Evolutionary conservation across 805 yeast species (phyloP), one percentile per base, ranked within the genome.

Genomic region (Wickerhamiella sorbophila): DNA sequence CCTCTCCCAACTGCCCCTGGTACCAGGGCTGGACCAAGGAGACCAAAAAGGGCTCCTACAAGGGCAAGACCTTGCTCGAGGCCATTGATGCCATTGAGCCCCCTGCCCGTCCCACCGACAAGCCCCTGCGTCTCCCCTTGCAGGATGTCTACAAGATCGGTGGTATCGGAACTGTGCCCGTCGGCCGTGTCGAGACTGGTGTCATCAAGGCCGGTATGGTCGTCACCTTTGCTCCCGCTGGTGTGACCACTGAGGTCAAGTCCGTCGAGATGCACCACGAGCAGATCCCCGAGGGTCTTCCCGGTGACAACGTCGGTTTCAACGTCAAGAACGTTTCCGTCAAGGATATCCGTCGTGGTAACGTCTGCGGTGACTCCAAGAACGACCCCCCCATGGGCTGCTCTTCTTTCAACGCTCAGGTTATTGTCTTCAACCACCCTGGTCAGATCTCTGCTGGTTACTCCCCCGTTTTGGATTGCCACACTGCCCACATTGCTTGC

Each of bases 131-230:
- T 67, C 77, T 82, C 66, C 88, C 88, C 62, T 77, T 82, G 64
- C 84, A 79, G 71, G 93, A 82, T 74, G 84, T 82, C 60, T 80
- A 81, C 86, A 80, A 80, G 84, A 81, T 81, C 63, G 88, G 88
- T 74, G 87, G 83, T 73, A 77, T 79, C 61, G 87, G 86, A 59
- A 79, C 88, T 61, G 93, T 82, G 72, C 88, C 91, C 69, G 84
- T 79, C 72, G 94, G 93, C 61, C 79, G 91, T 74, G 86, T 82
- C 61, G 91, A 82, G 75, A 82, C 93, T 67, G 94, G 94, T 75
- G 69, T 75, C 54, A 81, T 82, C 71, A 80, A 81, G 76, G 77
- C 88, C 62, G 93, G 91, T 72, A 82, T 81, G 85, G 77, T 81
- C 61, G 87, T 81, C 51, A 70, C 83, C 61, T 79, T 81, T 60